Conservation (phyloP, 2,329 filamentous ascomycete genomes). For the Grosmannia huntii region DNA sequence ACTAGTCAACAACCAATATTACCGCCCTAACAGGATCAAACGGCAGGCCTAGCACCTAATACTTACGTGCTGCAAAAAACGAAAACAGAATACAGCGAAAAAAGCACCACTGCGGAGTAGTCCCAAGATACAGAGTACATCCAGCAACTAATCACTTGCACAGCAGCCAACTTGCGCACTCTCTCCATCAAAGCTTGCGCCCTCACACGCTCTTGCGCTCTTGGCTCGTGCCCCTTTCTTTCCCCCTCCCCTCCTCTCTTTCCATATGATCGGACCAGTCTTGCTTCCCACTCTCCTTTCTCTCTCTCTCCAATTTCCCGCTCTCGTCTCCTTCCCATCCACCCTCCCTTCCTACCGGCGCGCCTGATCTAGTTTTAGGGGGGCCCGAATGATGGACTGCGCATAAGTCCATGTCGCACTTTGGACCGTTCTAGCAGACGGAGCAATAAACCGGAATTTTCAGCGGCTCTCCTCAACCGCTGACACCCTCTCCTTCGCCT, state of each 20-base stretch:
- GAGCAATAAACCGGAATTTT: not conserved
- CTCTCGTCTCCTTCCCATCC: not conserved
- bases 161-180: not conserved
- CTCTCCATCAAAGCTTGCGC: not conserved
- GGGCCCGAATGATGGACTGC: slow-evolving; percentile 1
- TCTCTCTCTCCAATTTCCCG: not conserved
- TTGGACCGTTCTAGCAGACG: not conserved
- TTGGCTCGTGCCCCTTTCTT: not conserved
- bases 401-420: slow-evolving; percentile 7
- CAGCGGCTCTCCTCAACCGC: not conserved
- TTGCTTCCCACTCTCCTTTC: not conserved
- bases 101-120: not conserved
- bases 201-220: not conserved
- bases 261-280: no score
- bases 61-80: not conserved
- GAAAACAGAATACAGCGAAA: not conserved
- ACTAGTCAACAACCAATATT: not conserved
- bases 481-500: not conserved
- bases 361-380: not conserved
- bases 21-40: not conserved
- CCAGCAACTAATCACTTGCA: not conserved
- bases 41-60: not conserved
- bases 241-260: not conserved
- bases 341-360: not conserved
- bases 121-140: not conserved